Evolutionary conservation across 129 eudicot genomes (phyloP).

Genomic region (Escallonia herrerae): DNA sequence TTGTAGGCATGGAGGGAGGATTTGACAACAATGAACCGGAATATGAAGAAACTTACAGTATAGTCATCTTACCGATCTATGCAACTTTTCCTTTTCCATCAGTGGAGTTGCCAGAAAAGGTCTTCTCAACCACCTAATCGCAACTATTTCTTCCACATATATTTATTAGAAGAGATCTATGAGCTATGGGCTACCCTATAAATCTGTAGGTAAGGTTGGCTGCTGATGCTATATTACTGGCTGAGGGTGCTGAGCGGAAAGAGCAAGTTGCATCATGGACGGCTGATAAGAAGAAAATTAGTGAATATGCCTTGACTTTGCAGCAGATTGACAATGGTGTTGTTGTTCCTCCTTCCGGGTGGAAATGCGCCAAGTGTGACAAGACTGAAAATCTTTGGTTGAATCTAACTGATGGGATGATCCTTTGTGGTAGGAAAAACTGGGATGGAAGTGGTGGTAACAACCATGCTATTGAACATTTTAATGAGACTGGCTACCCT

Average conservation of each 20-base stretch:
- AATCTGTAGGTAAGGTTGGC: conserved; percentile 73
- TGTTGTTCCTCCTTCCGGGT: conserved; percentile 75
- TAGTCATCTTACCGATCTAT: conserved; percentile 70
- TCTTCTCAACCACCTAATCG: conserved; percentile 1
- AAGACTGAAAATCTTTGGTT: conserved; percentile 94
- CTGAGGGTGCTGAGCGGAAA: conserved; percentile 89
- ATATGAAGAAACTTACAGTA: conserved; percentile 60
- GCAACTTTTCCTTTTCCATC: conserved; percentile 75
- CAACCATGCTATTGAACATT: conserved; percentile 89
- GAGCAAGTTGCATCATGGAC: conserved; percentile 94
- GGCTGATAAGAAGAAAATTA: conserved; percentile 68
- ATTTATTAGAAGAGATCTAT: too few relatives aligned
- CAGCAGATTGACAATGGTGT: conserved; percentile 75
- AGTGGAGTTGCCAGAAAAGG: conserved; percentile 88
- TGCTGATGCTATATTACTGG: conserved; percentile 71
- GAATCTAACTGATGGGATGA: conserved; percentile 88
- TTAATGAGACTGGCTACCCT: conserved; percentile 58
- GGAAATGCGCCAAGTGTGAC: conserved; percentile 90
- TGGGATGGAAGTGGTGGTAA: conserved; percentile 99
- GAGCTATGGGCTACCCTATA: neutral
- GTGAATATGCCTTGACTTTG: conserved; percentile 68
- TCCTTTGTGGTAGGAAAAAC: conserved; percentile 78
- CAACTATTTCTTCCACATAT: too few relatives aligned
- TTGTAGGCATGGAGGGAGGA: conserved; percentile 80
- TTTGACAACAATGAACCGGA: conserved; percentile 72